A percentile compares a stretch with the other conserved stretches of the same genome.
Evolutionary conservation across 2,329 filamentous ascomycete genomes (phyloP).

Genomic region (Orbilia quercus): DNA sequence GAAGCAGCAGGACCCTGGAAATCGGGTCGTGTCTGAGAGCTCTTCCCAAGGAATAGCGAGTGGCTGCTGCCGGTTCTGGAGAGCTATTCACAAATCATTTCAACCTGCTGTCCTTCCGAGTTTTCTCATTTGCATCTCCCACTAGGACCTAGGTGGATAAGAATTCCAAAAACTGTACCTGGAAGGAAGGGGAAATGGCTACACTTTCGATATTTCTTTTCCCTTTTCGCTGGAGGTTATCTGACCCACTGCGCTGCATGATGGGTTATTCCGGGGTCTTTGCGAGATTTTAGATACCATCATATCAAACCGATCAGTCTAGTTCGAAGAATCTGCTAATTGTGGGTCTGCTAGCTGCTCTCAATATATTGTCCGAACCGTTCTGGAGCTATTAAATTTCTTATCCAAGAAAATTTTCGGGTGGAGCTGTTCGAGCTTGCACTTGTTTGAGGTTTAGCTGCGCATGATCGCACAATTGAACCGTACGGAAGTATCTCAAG

Average conservation of each 20-base stretch:
- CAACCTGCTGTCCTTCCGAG: slow-evolving; percentile 19
- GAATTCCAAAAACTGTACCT: too few species aligned
- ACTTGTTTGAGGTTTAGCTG: slow-evolving; percentile 1
- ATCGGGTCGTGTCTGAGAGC: slow-evolving; percentile 10
- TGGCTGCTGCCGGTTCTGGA: slow-evolving; percentile 9
- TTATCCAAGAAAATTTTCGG: slow-evolving; percentile 1
- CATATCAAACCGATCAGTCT: not conserved
- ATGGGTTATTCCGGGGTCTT: slow-evolving; percentile 52
- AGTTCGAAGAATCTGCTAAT: not conserved
- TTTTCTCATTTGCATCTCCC: slow-evolving; percentile 12
- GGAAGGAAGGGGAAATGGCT: slow-evolving; percentile 2
- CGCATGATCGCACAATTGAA: not conserved
- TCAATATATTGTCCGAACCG: slow-evolving; percentile 11
- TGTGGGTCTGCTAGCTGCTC: slow-evolving; percentile 32
- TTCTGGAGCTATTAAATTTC: slow-evolving; percentile 8
- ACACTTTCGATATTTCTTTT: too few species aligned
- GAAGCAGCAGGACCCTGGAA: slow-evolving; percentile 11
- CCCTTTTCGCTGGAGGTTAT: slow-evolving; percentile 14
- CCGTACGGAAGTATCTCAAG: not conserved
- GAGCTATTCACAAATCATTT: slow-evolving; percentile 33
- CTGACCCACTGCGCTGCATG: slow-evolving; percentile 35
- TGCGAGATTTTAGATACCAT: slow-evolving; percentile 40
- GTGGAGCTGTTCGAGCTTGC: not conserved
- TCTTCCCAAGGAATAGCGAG: slow-evolving; percentile 19
- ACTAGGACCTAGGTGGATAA: not conserved